Base-by-base conservation (phyloP, 2,329 filamentous ascomycete species). In the Penicillium sp. region DNA sequence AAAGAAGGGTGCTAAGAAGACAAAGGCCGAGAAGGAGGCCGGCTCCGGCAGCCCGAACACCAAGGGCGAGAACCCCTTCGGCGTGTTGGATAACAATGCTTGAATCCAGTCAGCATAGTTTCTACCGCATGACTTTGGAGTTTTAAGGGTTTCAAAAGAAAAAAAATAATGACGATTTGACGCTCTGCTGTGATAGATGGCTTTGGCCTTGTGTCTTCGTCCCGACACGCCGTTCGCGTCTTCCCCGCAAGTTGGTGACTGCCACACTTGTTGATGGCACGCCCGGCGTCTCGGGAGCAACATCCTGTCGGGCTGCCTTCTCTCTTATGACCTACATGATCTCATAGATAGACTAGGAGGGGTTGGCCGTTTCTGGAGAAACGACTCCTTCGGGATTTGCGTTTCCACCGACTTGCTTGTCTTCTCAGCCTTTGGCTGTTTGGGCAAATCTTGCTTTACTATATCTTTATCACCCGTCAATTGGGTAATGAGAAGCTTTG, bases 1-100 rank as follows among this genome's bases (percentile, higher is more conserved):
- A 10, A 67, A 66, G 57, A 66, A 67, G 53, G 62, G 64, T 2
- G 64, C 64, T 19, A 69, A 67, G 57, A 64, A 64, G 57, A 50
- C 55, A 45, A 64, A 63, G 50, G 53, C 54, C 27, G 59, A 64
- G 9, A 41, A 55, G 3, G 51, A 57, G 33, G 36, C 39, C 10
- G 18, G 47, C 6, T 38, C 59, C 7, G 46, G 25, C 31, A 27
- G 49, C 22, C 41, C 57, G 18, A 57, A 58, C 8, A 52, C 57
- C 7, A 63, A 65, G 52, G 64, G 51, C 31, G 54, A 60, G 13
- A 69, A 69, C 40, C 65, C 64, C 2, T 69, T 61, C 46, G 64
- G 56, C 2, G 66, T 69, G 36, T 45, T 69, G 37, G 57, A 62
- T n/a, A 59, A 53, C 36, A 49, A 58, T 41, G 58, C 60, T 19